Evolutionary conservation across 2,329 filamentous ascomycete genomes (phyloP), one percentile per base, ranked within the genome.

Genomic region (Talaromyces sp.): DNA sequence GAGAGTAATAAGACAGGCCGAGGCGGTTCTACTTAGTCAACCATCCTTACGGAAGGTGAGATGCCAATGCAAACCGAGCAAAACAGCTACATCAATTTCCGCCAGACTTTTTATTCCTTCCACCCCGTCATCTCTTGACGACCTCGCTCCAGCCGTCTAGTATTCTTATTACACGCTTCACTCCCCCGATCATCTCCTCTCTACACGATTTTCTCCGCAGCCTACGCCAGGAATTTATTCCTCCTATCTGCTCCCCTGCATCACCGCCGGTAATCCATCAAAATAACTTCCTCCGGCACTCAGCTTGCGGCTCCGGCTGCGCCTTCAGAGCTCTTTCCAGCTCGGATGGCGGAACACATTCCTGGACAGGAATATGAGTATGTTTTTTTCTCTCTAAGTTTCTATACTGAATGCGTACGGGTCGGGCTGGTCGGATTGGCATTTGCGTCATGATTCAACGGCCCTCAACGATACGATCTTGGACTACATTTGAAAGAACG

Each of bases 331-430:
- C 65, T 67, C 37, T 62, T 60, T 41, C 50, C 65, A 47, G 72
- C 72, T 73, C 72, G 70, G 64, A 81, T 81, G 79, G 78, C 78
- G 70, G 78, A 80, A 69, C 75, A 79, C 64, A 73, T 80, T 63
- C 72, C 77, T 61, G 79, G 71, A 65, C 73, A 81, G 69, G 80
- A 82, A 72, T 82, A 74, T 68, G 80, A 82, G 79, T 82, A 78
- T 39, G 52, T 61, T 52, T 54, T 62, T 67, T 31, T 33, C 7
- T n/a, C 7, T n/a, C 15, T 22, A 2, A 13, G 15, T 33, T 8
- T n/a, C 22, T n/a, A 4, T 19, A 47, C n/a, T 45, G 9, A 9
- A 19, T 45, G 41, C 41, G 7, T 45, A 45, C n/a, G n/a, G 45
- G 19, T 25, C 17, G 45, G 49, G 9, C 35, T 13, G 35, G 15